Base-by-base conservation (phyloP, 495 filamentous ascomycete genomes). In the Xylaria cubensis region DNA sequence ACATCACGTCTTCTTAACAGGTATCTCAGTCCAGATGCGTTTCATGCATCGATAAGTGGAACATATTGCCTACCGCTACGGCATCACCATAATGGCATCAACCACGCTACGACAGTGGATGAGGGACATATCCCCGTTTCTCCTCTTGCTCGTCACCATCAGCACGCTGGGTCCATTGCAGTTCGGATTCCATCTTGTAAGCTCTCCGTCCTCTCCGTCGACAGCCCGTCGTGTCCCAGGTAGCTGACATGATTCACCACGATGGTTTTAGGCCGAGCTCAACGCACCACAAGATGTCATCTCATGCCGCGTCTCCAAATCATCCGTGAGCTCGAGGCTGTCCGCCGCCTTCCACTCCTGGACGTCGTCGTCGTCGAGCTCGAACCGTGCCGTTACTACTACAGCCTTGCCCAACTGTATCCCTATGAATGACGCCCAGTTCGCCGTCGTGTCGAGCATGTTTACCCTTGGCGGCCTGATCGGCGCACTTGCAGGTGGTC, bases 231-330 rank as follows among this genome's bases (percentile, higher is more conserved):
- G 2, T 0, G 19, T 15, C 21, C 12, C 26, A 41, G 34, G 17
- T 56, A 59, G 9, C 70, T 71, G 34, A 65, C 41, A 19, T 12
- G 9, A 6, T 36, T 48, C 64, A 53, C 72, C 50, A 58, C 64
- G 53, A 19, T 51, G 3, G 3, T 50, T 48, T 24, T 78, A 98
- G 95, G 92, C 94, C 69, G 96, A 98, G 79, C 88, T 99, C 39
- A 99, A 99, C 79, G 93, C 96, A 39, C 96, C 96, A 13, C 90
- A 97, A 86, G 89, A 92, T 78, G 93, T 95, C 74, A 90, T 98
- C 73, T 94, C 91, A 65, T 97, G 93, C 84, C 88, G 90, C 56
- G 89, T 86, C 75, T 89, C 89, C 74, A 84, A 86, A 62, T 86
- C 90, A 69, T 85, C 85, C 65, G 74, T 85, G 5, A 69, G 80